A percentile compares a stretch with the other conserved stretches of the same genome.
These are phyloP conservation scores for Elongisporangium senticosum DNA, from an alignment of 352 stramenopile species.

Conservation along the genomic window DNA sequence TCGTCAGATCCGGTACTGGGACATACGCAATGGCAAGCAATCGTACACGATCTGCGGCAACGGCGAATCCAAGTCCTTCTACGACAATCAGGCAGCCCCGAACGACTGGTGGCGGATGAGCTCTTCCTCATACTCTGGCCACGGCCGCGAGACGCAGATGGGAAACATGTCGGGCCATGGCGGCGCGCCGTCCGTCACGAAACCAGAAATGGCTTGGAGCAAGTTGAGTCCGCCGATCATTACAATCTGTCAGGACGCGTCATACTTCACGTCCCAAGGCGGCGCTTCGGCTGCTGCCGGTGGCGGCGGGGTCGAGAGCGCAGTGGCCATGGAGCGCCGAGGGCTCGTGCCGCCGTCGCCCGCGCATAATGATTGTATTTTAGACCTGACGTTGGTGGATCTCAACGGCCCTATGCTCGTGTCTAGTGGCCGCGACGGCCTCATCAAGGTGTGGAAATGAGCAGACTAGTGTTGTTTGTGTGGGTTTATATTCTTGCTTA, in stretches of 20 bases:
- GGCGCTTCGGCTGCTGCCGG: constrained; percentile 38
- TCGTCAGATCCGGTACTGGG: constrained; percentile 95
- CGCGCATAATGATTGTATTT: constrained; percentile 91
- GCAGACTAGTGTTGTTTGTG: neutral
- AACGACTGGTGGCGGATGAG: constrained; percentile 84
- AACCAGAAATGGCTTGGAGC: constrained; percentile 84
- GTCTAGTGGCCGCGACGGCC: constrained; percentile 91
- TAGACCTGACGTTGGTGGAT: constrained; percentile 94
- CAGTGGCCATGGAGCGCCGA: constrained; percentile 83
- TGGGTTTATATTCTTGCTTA: neutral
- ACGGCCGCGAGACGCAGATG: constrained; percentile 15
- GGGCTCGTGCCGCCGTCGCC: constrained; percentile 84
- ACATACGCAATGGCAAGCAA: constrained; percentile 91
- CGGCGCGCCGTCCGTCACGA: constrained; percentile 46
- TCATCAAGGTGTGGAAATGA: constrained; percentile 96
- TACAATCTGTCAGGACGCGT: constrained; percentile 82
- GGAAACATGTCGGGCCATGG: constrained; percentile 20
- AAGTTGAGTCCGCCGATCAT: constrained; percentile 80
- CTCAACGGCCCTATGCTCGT: constrained; percentile 89
- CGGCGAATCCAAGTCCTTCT: constrained; percentile 79
- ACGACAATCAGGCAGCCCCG: constrained; percentile 75
- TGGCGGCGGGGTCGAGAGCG: constrained; percentile 53
- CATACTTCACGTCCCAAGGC: constrained; percentile 48
- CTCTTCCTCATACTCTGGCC: constrained; percentile 27
- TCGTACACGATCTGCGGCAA: constrained; percentile 93